Evolutionary conservation across 1,139 yeast genomes (phyloP).

Genomic region (Yamadazyma spencermartinsiae): DNA sequence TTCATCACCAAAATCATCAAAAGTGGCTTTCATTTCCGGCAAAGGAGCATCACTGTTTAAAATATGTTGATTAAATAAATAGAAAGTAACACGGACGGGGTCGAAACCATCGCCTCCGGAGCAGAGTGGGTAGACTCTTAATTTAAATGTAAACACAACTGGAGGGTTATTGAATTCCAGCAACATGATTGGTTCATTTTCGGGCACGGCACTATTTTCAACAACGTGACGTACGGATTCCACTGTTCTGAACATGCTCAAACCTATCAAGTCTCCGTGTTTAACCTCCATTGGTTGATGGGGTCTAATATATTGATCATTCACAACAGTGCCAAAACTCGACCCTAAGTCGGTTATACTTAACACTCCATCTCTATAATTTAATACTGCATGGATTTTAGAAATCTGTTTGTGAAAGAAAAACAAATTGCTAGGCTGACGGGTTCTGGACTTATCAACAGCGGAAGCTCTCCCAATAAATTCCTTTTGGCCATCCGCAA

Average conservation of each 20-base stretch:
- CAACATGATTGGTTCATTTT: conserved; percentile 6
- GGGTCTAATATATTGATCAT: conserved; percentile 26
- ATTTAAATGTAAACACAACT: conserved; percentile 1
- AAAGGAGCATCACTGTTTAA: no score
- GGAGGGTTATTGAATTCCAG: conserved; percentile 3
- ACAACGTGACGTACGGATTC: neutral
- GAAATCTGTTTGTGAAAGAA: conserved; percentile 31
- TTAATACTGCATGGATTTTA: conserved; percentile 27
- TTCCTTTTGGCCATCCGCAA: neutral
- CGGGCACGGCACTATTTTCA: conserved; percentile 2
- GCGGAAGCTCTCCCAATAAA: conserved; percentile 29
- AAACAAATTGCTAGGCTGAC: conserved; percentile 24
- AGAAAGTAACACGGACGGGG: no score
- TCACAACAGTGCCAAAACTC: conserved; percentile 43
- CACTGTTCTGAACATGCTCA: conserved; percentile 32
- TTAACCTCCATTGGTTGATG: conserved; percentile 19
- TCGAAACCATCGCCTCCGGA: no score
- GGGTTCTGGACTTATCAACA: conserved; percentile 23
- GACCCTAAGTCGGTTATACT: conserved; percentile 32
- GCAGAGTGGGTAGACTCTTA: no score
- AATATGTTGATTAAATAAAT: no score
- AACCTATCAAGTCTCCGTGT: conserved; percentile 31
- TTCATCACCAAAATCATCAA: no score
- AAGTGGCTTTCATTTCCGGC: no score
- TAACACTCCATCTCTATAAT: conserved; percentile 18